These are phyloP conservation scores for Poteriospumella lacustris DNA, from an alignment of 108 stramenopile genomes.

Conservation along the genomic window DNA sequence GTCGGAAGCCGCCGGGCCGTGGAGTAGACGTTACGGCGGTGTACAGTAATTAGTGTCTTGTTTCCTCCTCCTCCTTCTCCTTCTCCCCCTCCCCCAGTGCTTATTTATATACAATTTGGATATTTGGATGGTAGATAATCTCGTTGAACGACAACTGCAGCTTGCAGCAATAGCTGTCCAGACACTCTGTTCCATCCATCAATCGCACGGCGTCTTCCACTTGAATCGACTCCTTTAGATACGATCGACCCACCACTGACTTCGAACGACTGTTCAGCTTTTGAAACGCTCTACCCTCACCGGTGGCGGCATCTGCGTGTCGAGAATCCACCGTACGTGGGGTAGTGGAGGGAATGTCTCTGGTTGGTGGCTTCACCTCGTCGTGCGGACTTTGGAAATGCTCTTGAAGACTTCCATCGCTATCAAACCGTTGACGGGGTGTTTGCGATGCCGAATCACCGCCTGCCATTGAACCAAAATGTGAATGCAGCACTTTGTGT, in stretches of 20 bases:
- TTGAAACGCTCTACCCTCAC: background rate
- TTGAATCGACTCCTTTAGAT: background rate
- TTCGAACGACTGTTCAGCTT: background rate
- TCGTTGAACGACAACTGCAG: background rate
- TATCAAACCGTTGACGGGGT: too few relatives aligned
- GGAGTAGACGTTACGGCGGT: too few relatives aligned
- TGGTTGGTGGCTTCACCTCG: background rate
- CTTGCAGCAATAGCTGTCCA: background rate
- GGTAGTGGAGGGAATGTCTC: background rate
- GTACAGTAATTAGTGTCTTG: too few relatives aligned
- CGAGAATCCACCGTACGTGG: background rate
- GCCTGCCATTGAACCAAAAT: background rate
- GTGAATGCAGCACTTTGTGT: background rate
- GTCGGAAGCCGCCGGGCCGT: too few relatives aligned
- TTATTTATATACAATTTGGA: slow-evolving; percentile 7
- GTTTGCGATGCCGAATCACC: too few relatives aligned
- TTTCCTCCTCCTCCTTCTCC: too few relatives aligned
- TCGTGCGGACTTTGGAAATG: background rate
- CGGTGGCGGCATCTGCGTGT: background rate
- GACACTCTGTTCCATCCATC: slow-evolving; percentile 2
- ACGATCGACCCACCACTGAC: background rate
- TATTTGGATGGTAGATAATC: background rate
- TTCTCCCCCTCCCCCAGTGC: too few relatives aligned
- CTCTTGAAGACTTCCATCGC: too few relatives aligned
- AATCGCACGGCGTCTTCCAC: background rate